Percentiles rank a stretch among this genome's conserved stretches.
phyloP scores from a whole-genome alignment of 352 stramenopile genomes.

The Paralagenidium karlingii region DNA sequence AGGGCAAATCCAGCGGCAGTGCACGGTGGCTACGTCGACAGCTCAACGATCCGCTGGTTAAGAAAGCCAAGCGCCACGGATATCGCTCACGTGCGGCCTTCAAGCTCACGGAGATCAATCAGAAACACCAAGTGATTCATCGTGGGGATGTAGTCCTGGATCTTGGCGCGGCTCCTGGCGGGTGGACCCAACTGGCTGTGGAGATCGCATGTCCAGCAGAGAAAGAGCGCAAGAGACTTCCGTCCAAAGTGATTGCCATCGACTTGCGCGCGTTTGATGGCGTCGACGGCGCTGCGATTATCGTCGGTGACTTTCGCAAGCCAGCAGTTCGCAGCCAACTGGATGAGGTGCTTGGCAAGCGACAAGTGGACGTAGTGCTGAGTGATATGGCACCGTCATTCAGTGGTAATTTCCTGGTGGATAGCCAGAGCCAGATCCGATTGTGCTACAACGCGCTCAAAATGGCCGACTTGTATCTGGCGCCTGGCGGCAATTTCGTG shows the following conservation, averaged over 20 bases:
- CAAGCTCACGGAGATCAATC: constrained; percentile 78
- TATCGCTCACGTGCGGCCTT: constrained; percentile 68
- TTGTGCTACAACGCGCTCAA: constrained; percentile 77
- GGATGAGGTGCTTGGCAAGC: constrained; percentile 21
- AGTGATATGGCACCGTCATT: constrained; percentile 85
- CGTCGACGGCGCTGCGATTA: constrained; percentile 45
- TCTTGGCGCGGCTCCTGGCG: constrained; percentile 68
- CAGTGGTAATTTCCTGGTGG: constrained; percentile 56
- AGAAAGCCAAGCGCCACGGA: constrained; percentile 73
- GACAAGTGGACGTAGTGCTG: constrained; percentile 62
- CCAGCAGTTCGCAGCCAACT: constrained; percentile 37
- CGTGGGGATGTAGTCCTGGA: constrained; percentile 65
- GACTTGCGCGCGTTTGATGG: constrained; percentile 62
- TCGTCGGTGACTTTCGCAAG: constrained; percentile 79
- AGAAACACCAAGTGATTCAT: constrained; percentile 57
- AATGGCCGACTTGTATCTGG: constrained; percentile 74
- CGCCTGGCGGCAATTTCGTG: constrained; percentile 58
- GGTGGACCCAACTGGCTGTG: constrained; percentile 70
- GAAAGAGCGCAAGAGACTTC: neutral
- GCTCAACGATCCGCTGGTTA: constrained; percentile 74
- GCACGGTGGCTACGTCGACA: constrained; percentile 77
- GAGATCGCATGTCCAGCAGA: constrained; percentile 17
- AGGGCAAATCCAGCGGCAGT: constrained; percentile 75
- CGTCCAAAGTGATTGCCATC: constrained; percentile 36
- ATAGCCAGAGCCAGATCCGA: constrained; percentile 69